Base-by-base conservation (phyloP, 345 rosid genomes). In the Syzygium aqueum region DNA sequence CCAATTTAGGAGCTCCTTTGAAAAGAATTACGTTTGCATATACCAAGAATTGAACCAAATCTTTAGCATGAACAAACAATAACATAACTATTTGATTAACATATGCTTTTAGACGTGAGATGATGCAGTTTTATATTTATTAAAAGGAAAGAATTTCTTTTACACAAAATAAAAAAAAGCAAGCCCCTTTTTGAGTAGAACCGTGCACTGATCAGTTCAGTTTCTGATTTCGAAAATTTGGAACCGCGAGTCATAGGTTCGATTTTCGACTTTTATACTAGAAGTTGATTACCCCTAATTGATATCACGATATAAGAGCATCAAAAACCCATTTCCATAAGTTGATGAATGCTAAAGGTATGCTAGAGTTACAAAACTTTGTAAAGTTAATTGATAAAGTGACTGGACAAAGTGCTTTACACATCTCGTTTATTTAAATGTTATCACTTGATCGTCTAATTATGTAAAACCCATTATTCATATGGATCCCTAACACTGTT, bases 181-280 rank as follows among this genome's bases (percentile, higher is more conserved):
- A 17, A 4, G 7, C 8, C 2, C 1, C 8, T 5, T 61, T 3
- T 1, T 3, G 3, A n/a, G 8, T 14, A 12, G 33, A 61, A 6
- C 17, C 7, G 2, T 2, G 4, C 21, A n/a, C 0, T 5, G 16
- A 14, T 59, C 2, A 3, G 8, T 54, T 54, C 25, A 7, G 5
- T 21, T 21, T 54, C 2, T 1, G 2, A 54, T 54, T 21, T 7
- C 21, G 10, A 54, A 54, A 10, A 54, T 54, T 54, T 54, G 21
- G 25, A 54, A 54, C 16, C 5, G 0, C 15, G 17, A 51, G 6
- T 51, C 53, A 4, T 14, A 51, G 15, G 46, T 43, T 51, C 17
- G 5, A 51, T 4, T 13, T 4, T 13, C 15, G 16, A 51, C 46
- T 51, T 51, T 13, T 51, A 50, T 50, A 50, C 51, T 8, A 50